Percentiles rank a stretch among this genome's conserved stretches.
Conservation (phyloP, 73 alveolate species). For the Halteria grandinella region DNA sequence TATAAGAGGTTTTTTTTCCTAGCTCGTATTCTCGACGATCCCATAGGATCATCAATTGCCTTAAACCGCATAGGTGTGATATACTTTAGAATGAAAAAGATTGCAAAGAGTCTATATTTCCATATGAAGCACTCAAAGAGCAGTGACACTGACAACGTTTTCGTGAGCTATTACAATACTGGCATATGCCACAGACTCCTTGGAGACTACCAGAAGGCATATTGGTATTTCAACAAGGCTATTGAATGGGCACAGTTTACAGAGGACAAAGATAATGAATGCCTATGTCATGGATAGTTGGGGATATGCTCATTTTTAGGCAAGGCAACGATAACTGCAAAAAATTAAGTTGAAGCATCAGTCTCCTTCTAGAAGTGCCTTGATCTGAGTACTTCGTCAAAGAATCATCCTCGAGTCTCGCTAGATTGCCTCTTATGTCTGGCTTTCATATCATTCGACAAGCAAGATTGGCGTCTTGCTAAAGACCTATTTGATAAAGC, state of each 20-base stretch:
- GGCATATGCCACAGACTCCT: slow-evolving; percentile 92
- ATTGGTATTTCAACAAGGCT: slow-evolving; percentile 87
- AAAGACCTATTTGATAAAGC: slow-evolving; percentile 59
- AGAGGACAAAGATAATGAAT: slow-evolving; percentile 91
- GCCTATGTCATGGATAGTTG: slow-evolving; percentile 79
- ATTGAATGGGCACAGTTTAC: slow-evolving; percentile 92
- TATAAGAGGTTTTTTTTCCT: slow-evolving; percentile 93
- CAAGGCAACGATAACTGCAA: slow-evolving; percentile 21
- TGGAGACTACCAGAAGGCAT: slow-evolving; percentile 76
- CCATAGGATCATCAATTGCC: slow-evolving; percentile 97
- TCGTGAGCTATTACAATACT: slow-evolving; percentile 95
- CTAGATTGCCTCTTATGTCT: slow-evolving; percentile 70
- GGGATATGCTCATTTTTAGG: too few species aligned
- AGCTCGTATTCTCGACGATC: slow-evolving; percentile 97
- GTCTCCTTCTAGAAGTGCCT: slow-evolving; percentile 64
- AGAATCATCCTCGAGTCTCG: slow-evolving; percentile 57
- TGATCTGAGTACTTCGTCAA: slow-evolving; percentile 49
- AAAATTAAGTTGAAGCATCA: slow-evolving; percentile 50
- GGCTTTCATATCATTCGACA: slow-evolving; percentile 54
- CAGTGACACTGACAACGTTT: slow-evolving; percentile 94
- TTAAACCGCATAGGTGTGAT: slow-evolving; percentile 96
- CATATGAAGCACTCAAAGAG: slow-evolving; percentile 91
- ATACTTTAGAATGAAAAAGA: slow-evolving; percentile 88
- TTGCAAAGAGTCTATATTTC: slow-evolving; percentile 90
- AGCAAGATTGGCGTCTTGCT: slow-evolving; percentile 47